Evolutionary conservation across 2,329 filamentous ascomycete genomes (phyloP).

Genomic region (Hypomyces rosellus): DNA sequence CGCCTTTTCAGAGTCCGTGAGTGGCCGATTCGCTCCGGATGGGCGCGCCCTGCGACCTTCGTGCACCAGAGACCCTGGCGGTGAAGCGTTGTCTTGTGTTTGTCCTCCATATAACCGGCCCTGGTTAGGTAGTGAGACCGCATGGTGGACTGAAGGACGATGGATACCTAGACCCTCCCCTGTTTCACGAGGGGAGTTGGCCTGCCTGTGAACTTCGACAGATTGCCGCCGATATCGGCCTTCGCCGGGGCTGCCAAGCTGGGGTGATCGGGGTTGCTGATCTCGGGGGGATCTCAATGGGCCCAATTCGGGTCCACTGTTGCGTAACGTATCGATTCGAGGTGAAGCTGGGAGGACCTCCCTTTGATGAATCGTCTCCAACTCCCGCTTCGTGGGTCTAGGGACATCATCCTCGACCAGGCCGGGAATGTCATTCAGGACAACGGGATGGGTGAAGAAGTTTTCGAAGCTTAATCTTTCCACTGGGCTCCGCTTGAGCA

Average conservation of each 20-base stretch:
- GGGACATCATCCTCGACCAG: conserved; percentile 71
- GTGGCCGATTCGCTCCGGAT: conserved; percentile 14
- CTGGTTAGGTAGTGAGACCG: conserved; percentile 43
- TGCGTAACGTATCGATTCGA: conserved; percentile 24
- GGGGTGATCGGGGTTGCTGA: conserved; percentile 34
- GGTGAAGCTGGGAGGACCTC: conserved; percentile 23
- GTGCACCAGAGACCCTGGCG: conserved; percentile 28
- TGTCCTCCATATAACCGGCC: conserved; percentile 23
- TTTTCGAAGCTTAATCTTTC: conserved; percentile 80
- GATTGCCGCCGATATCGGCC: conserved; percentile 25
- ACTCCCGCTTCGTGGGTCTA: conserved; percentile 31
- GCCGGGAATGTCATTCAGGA: conserved; percentile 70
- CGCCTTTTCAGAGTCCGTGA: conserved; percentile 61
- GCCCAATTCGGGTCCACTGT: conserved; percentile 30
- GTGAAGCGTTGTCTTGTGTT: conserved; percentile 20
- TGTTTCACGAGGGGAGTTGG: conserved; percentile 40
- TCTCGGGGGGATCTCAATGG: conserved; percentile 37
- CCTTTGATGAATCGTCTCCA: conserved; percentile 26
- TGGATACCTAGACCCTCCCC: conserved; percentile 48
- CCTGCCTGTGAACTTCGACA: conserved; percentile 24
- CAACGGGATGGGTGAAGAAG: conserved; percentile 72
- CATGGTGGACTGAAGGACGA: conserved; percentile 39
- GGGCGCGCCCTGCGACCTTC: conserved; percentile 24
- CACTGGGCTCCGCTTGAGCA: conserved; percentile 79
- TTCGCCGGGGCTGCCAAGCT: conserved; percentile 37